Conservation (phyloP, 2,329 filamentous ascomycete genomes). For the Colletotrichum theobromicola region DNA sequence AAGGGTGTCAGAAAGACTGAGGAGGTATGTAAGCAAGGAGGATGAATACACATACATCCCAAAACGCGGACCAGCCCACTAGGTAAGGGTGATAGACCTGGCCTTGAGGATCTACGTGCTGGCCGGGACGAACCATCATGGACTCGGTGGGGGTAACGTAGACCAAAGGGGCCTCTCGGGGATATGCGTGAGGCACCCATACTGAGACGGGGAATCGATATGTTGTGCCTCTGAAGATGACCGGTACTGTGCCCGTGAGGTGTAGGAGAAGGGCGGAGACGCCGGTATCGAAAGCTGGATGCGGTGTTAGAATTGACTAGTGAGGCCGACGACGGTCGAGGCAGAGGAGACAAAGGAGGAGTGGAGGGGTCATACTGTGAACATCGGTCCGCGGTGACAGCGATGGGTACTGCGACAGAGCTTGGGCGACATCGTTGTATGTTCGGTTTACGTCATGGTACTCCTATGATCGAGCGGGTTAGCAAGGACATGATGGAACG, state of each 20-base stretch:
- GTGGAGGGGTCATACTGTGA: constrained; percentile 70
- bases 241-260: constrained; percentile 87
- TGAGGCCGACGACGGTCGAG: background rate
- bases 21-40: background rate
- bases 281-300: constrained; percentile 84
- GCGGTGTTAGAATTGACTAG: constrained; percentile 25
- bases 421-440: constrained; percentile 88
- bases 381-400: constrained; percentile 90
- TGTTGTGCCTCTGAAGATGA: constrained; percentile 83
- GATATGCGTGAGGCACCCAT: constrained; percentile 94
- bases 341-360: background rate
- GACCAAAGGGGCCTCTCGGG: constrained; percentile 80
- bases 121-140: constrained; percentile 89
- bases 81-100: constrained; percentile 96
- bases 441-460: constrained; percentile 92
- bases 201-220: constrained; percentile 92
- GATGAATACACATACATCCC: constrained; percentile 73
- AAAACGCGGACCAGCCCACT: constrained; percentile 85
- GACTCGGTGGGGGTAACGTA: constrained; percentile 89
- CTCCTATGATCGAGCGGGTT: constrained; percentile 63
- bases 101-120: constrained; percentile 93
- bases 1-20: constrained; percentile 15
- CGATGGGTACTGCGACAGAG: constrained; percentile 79
- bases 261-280: constrained; percentile 84
- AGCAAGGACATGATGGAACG: background rate